phyloP scores from a whole-genome alignment of 371 early-diverging fungal species.

The Rhizopus sp. region DNA sequence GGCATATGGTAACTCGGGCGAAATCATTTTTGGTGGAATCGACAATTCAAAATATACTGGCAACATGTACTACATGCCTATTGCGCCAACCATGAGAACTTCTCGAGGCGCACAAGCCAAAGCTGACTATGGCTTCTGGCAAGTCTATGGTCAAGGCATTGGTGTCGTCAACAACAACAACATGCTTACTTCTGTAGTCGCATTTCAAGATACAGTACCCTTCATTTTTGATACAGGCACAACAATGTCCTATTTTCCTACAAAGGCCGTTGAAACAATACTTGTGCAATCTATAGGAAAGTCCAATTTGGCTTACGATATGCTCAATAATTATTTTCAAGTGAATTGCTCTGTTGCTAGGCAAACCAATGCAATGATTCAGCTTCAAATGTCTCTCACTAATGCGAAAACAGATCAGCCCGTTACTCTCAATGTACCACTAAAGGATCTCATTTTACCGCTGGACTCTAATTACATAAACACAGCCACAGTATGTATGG shows the following conservation, averaged over 20 bases:
- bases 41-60: conserved; percentile 56
- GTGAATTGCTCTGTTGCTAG: conserved; percentile 29
- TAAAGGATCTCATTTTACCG: conserved; percentile 39
- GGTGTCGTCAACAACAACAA: conserved; percentile 4
- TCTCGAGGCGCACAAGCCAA: not conserved
- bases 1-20: conserved; percentile 39
- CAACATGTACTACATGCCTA: conserved; percentile 43
- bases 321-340: conserved; percentile 24
- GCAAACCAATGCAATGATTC: conserved; percentile 20
- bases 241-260: conserved; percentile 42
- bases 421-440: conserved; percentile 30
- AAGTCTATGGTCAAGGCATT: conserved; percentile 41
- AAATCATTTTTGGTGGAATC: conserved; percentile 61
- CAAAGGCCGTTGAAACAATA: conserved; percentile 20
- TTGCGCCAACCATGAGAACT: conserved; percentile 15
- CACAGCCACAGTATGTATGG: conserved; percentile 34
- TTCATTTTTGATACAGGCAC: conserved; percentile 51
- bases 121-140: conserved; percentile 40
- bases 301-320: conserved; percentile 28
- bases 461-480: conserved; percentile 24
- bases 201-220: not conserved
- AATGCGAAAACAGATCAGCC: conserved; percentile 10
- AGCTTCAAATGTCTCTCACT: conserved; percentile 30
- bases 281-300: conserved; percentile 24
- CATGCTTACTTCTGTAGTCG: not conserved